Base-by-base conservation (phyloP, 2,329 filamentous ascomycete species). In the Aureobasidium melanogenum region DNA sequence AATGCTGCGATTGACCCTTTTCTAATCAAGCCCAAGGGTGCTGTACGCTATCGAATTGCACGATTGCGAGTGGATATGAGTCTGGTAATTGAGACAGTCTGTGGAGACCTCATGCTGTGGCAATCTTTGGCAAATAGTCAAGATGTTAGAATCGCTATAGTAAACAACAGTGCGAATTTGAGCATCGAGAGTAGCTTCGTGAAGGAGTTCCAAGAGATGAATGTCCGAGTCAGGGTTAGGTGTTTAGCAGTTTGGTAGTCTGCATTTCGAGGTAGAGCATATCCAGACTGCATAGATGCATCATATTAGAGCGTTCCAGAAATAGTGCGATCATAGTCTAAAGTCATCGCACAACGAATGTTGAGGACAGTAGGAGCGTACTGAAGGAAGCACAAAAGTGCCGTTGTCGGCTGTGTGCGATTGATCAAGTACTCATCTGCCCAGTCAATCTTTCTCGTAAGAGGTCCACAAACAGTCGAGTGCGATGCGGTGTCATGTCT, bases 401-500 rank as follows among this genome's bases (percentile, higher is more conserved):
- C 28, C 17, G 46, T 14, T 32, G 46, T 22, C 46, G 30, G 47
- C 47, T 51, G 9, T 24, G 19, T 51, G 22, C 47, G 30, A 38
- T n/a, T 51, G 15, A 28, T 15, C 28, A 6, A 26, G 41, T 41
- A 54, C 19, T 19, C 32, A 34, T 28, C 22, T 14, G 22, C 9
- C 36, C 14, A 36, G 7, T 10, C 14, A 54, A 39, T 7, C 50
- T 39, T 24, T 41, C 15, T 54, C n/a, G 15, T n/a, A 54, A 54
- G 24, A 19, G 8, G 17, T 39, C 2, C 36, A 41, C 36, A 4
- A 28, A 54, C 22, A 24, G 50, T 41, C 19, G 34, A 41, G 15
- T 22, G 26, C 24, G 12, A 41, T 57, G 54, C 54, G 28, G 54
- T 57, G 54, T 57, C 54, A 57, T 38, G 54, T 57, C 46, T 57